Evolutionary conservation across 176 grass and related monocot genomes (phyloP).

Genomic region (Carex pumila): DNA sequence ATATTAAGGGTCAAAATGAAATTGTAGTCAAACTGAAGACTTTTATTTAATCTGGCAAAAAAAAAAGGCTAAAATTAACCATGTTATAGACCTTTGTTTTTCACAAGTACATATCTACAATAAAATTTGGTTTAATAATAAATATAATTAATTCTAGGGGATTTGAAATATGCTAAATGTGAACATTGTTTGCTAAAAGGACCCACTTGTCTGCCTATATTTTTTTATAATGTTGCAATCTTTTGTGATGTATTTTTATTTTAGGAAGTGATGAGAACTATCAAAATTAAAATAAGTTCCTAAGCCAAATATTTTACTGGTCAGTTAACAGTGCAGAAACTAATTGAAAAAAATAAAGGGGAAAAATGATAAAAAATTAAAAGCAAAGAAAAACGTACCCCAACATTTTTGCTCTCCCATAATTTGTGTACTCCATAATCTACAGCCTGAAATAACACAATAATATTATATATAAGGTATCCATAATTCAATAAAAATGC

Average conservation of each 20-base stretch:
- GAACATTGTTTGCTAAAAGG: background rate
- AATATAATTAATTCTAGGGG: background rate
- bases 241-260: background rate
- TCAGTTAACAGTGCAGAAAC: background rate
- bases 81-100: background rate
- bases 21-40: background rate
- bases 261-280: background rate
- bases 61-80: background rate
- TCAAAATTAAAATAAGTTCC: background rate
- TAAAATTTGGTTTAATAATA: background rate
- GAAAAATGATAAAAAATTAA: background rate
- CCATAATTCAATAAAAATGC: background rate
- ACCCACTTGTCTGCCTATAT: background rate
- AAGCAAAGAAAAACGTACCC: slow-evolving; percentile 31
- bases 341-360: background rate
- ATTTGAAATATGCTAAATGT: background rate
- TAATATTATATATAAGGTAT: background rate
- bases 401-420: slow-evolving; percentile 74
- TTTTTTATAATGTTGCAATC: background rate
- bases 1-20: background rate
- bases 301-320: background rate
- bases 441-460: slow-evolving; percentile 41
- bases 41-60: background rate
- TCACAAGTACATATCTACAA: background rate
- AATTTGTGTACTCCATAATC: slow-evolving; percentile 73